phyloP scores from a whole-genome alignment of 78 protist species.

The Protostelium mycophagum region DNA sequence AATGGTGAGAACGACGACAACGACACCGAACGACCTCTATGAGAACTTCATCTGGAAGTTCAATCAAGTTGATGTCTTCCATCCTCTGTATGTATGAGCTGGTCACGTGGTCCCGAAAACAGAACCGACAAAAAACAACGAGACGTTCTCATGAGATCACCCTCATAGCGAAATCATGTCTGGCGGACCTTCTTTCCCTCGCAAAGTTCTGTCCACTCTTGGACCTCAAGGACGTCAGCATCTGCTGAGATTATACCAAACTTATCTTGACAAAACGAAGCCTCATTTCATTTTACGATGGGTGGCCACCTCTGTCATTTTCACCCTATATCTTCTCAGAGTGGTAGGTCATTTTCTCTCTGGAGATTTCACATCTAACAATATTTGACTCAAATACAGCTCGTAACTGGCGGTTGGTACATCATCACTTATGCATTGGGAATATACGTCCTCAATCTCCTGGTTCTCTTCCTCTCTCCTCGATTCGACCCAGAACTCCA shows the following conservation, averaged over 20 bases:
- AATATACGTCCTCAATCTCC: conserved; percentile 81
- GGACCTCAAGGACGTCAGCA: not conserved
- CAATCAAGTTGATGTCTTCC: no score
- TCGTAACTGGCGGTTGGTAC: conserved; percentile 68
- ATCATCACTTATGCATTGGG: conserved; percentile 90
- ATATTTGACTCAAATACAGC: not conserved
- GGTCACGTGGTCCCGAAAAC: no score
- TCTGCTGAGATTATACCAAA: not conserved
- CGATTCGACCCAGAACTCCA: conserved; percentile 73
- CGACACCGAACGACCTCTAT: no score
- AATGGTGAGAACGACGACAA: no score
- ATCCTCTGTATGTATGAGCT: no score
- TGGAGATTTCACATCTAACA: no score
- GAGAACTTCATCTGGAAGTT: no score
- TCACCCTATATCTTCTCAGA: not conserved
- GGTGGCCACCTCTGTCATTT: not conserved
- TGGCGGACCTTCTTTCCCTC: no score
- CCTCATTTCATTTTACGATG: not conserved
- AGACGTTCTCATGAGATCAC: no score
- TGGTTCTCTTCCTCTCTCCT: conserved; percentile 87
- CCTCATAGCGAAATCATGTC: no score
- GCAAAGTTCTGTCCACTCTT: no score
- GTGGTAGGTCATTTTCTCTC: not conserved
- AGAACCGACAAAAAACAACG: no score
- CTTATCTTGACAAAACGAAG: not conserved